Conservation (phyloP, 2,329 filamentous ascomycete species). For the Trichoderma gracile region DNA sequence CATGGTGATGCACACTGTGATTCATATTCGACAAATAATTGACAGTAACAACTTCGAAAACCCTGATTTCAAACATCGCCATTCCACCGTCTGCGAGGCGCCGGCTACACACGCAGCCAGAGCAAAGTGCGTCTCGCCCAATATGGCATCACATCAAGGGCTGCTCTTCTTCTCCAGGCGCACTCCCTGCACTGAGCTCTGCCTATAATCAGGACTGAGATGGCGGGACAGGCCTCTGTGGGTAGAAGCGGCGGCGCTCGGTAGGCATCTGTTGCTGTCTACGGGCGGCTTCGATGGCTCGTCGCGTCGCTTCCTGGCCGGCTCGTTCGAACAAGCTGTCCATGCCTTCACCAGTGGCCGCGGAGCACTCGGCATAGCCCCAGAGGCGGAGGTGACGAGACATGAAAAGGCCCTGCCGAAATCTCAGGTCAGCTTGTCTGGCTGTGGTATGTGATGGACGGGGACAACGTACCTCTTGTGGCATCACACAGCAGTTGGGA, state of each 20-base stretch:
- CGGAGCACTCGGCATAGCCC: constrained; percentile 41
- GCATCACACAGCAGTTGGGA: constrained; percentile 37
- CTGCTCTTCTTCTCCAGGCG: background rate
- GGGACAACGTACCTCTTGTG: constrained; percentile 34
- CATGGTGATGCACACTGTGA: background rate
- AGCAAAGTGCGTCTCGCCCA: background rate
- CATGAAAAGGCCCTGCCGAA: constrained; percentile 38
- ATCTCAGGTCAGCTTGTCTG: background rate
- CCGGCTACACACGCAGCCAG: background rate
- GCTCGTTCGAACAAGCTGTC: constrained; percentile 36
- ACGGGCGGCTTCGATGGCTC: constrained; percentile 28
- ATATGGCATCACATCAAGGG: background rate
- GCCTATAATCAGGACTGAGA: background rate
- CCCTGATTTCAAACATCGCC: background rate
- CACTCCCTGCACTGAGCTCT: background rate
- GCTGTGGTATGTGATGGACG: background rate
- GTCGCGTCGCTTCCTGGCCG: constrained; percentile 31
- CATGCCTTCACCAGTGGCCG: constrained; percentile 40
- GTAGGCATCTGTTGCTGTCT: constrained; percentile 20
- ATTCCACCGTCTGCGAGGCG: background rate
- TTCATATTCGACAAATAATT: background rate
- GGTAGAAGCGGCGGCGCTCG: constrained; percentile 30
- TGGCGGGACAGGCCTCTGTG: rapidly evolving
- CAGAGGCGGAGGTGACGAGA: constrained; percentile 35
- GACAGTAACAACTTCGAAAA: background rate